These are phyloP conservation scores for Oenanthe sinensis DNA, from an alignment of 129 eudicot genomes.

Conservation along the genomic window DNA sequence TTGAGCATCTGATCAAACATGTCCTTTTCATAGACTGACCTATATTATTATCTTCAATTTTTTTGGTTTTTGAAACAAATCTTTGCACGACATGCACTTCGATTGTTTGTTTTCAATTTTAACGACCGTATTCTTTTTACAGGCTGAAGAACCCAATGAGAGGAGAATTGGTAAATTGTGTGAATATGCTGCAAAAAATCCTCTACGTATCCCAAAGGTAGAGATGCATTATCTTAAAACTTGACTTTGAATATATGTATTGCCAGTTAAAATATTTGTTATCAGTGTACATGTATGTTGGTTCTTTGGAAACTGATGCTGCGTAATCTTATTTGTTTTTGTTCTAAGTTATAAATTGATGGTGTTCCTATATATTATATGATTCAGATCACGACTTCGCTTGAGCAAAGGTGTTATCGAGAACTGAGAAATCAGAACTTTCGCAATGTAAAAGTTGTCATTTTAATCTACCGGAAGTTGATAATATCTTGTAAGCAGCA, in stretches of 20 bases:
- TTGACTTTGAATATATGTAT: neutral
- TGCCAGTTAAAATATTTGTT: neutral
- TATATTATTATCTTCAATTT: neutral
- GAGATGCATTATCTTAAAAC: constrained; percentile 15
- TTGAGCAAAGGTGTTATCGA: constrained; percentile 69
- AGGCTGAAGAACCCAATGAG: constrained; percentile 79
- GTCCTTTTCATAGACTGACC: neutral
- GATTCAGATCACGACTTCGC: constrained; percentile 58
- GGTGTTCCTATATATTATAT: constrained; percentile 13
- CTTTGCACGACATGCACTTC: neutral
- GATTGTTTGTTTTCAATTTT: neutral
- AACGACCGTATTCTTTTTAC: constrained; percentile 1
- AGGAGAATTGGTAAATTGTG: constrained; percentile 61
- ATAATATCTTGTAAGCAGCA: constrained; percentile 65
- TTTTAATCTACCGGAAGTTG: constrained; percentile 72
- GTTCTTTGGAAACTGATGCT: neutral
- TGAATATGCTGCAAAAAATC: constrained; percentile 79
- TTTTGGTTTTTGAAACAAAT: neutral
- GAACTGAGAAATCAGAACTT: constrained; percentile 65
- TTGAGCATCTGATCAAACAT: no score
- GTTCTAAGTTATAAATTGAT: constrained; percentile 3
- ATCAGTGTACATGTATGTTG: neutral
- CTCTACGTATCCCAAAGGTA: constrained; percentile 78
- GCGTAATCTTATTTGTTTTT: neutral
- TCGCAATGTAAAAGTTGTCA: constrained; percentile 54